Conservation (phyloP, 768 basidiomycete genomes). For the Trametes sanguinea region DNA sequence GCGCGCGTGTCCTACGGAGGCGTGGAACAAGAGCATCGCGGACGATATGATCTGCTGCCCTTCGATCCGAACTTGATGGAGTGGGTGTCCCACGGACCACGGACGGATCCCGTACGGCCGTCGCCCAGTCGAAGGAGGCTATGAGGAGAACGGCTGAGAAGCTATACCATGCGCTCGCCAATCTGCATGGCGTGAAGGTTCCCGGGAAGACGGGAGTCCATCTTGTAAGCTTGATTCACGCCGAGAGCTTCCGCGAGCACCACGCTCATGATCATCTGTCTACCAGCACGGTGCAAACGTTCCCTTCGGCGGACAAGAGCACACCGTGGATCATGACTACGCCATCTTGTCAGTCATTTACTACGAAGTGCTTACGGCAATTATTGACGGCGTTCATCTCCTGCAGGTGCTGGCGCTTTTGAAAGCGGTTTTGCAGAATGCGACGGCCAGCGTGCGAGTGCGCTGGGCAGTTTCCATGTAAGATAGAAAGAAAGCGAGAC, state of each 20-base stretch:
- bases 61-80: conserved; percentile 72
- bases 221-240: conserved; percentile 42
- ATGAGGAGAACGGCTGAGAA: conserved; percentile 67
- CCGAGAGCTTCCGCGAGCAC: too few relatives aligned
- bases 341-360: conserved; percentile 42
- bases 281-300: conserved; percentile 45
- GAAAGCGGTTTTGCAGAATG: neutral
- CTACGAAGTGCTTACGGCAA: neutral
- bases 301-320: conserved; percentile 43
- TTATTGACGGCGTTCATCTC: neutral
- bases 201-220: conserved; percentile 77
- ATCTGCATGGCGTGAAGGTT: conserved; percentile 53
- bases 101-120: conserved; percentile 62
- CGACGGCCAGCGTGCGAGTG: too few relatives aligned
- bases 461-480: too few relatives aligned
- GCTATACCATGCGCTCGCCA: conserved; percentile 67
- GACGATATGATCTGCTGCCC: conserved; percentile 75
- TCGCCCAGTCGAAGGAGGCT: conserved; percentile 69
- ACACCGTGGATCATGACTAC: conserved; percentile 41
- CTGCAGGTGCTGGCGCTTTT: conserved; percentile 41
- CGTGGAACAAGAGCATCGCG: conserved; percentile 56
- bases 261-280: too few relatives aligned
- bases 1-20: conserved; percentile 67
- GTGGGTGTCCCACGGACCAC: conserved; percentile 61
- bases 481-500: too few relatives aligned